These are phyloP conservation scores for Skeletonema menzelii DNA, from an alignment of 108 stramenopile genomes.

Conservation along the genomic window DNA sequence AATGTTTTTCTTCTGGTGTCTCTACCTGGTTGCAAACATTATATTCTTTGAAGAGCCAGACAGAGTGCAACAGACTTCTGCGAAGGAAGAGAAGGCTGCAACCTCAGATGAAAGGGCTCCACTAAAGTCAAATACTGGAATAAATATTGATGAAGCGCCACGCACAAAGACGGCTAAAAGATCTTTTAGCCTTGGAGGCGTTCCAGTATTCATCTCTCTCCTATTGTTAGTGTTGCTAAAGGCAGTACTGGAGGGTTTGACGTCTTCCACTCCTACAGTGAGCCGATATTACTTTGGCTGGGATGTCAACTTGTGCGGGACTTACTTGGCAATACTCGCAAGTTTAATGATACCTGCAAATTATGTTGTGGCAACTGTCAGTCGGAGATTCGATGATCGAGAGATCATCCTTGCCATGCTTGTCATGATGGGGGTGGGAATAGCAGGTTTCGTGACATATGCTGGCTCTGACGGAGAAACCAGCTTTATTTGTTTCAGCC, in stretches of 20 bases:
- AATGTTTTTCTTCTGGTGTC: constrained; percentile 74
- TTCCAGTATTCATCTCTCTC: constrained; percentile 34
- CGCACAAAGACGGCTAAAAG: background rate
- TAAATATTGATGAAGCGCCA: background rate
- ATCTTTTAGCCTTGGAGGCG: constrained; percentile 9
- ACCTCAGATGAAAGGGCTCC: background rate
- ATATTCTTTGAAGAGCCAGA: constrained; percentile 79
- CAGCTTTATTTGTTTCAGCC: constrained; percentile 53
- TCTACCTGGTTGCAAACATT: constrained; percentile 54
- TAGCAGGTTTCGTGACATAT: constrained; percentile 42
- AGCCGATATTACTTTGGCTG: constrained; percentile 48
- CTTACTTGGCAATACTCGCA: constrained; percentile 37
- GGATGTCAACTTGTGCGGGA: constrained; percentile 32
- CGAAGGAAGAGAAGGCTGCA: background rate
- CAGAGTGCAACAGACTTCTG: constrained; percentile 14
- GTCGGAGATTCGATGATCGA: constrained; percentile 43
- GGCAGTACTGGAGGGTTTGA: constrained; percentile 29
- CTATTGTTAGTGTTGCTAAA: constrained; percentile 36
- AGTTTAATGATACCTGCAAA: constrained; percentile 41
- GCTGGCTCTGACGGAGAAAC: constrained; percentile 14
- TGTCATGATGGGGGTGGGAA: constrained; percentile 30
- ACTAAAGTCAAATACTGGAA: background rate
- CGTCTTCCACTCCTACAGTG: constrained; percentile 41
- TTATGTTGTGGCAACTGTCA: constrained; percentile 32
- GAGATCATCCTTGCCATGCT: constrained; percentile 43